Conservation (phyloP, 2,329 filamentous ascomycete genomes). For the Aspergillus novoparasiticus region DNA sequence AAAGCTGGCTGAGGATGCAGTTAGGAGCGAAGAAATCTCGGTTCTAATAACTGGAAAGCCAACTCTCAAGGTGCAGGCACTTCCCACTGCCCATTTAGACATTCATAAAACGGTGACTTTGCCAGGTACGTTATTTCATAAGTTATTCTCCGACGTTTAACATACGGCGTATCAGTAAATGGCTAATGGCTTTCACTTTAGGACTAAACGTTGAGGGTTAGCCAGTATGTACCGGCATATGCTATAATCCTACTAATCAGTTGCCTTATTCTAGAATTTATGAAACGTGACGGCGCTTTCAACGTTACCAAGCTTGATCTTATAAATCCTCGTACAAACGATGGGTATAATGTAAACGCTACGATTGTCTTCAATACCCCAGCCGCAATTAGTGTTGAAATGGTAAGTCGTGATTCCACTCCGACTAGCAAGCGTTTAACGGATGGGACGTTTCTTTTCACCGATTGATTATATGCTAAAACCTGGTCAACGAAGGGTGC, state of each 20-base stretch:
- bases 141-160: no score
- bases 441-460: no score
- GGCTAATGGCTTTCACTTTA: neutral
- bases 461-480: neutral
- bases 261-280: conserved; percentile 18
- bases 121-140: conserved; percentile 16
- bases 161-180: no score
- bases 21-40: conserved; percentile 20
- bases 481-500: conserved; percentile 19
- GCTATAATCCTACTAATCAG: neutral
- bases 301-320: conserved; percentile 27
- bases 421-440: no score
- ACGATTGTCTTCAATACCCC: conserved; percentile 27
- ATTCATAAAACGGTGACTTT: conserved; percentile 27
- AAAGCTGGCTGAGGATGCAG: conserved; percentile 18
- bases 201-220: neutral
- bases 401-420: conserved; percentile 16
- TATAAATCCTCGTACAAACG: conserved; percentile 12
- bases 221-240: neutral
- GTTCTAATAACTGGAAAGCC: conserved; percentile 24
- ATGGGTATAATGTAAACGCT: conserved; percentile 32
- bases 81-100: conserved; percentile 28
- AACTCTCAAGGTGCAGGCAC: conserved; percentile 20
- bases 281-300: conserved; percentile 23
- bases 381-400: conserved; percentile 23